These are phyloP conservation scores for Fusarium sp. DNA, from an alignment of 2,329 filamentous ascomycete species.

Conservation along the genomic window DNA sequence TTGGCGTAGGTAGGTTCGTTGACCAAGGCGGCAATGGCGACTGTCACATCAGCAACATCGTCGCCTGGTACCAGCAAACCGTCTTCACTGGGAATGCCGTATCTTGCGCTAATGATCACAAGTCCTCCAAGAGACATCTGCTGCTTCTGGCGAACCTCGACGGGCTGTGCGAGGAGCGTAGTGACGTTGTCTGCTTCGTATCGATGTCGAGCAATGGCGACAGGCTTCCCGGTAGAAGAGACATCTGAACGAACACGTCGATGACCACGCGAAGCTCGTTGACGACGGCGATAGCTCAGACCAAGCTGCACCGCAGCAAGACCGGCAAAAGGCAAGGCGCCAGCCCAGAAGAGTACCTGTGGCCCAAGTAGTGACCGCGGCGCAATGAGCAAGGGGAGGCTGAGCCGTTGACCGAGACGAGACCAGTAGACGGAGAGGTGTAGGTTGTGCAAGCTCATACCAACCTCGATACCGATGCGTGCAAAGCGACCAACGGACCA, in stretches of 20 bases:
- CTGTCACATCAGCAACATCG: slow-evolving; percentile 63
- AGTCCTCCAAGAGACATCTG: slow-evolving; percentile 54
- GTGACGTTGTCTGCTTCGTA: slow-evolving; percentile 60
- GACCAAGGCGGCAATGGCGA: slow-evolving; percentile 61
- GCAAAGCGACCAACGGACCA: slow-evolving; percentile 56
- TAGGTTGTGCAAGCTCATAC: slow-evolving; percentile 55
- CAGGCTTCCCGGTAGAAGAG: slow-evolving; percentile 31
- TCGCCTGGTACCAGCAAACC: slow-evolving; percentile 51
- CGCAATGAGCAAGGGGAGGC: slow-evolving; percentile 58
- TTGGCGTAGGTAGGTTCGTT: slow-evolving; percentile 43
- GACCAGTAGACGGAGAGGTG: slow-evolving; percentile 62
- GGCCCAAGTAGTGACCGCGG: slow-evolving; percentile 45
- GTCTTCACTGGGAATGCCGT: slow-evolving; percentile 54
- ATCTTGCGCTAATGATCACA: slow-evolving; percentile 63
- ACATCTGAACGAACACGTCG: slow-evolving; percentile 17
- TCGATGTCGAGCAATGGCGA: slow-evolving; percentile 51
- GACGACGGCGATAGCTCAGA: slow-evolving; percentile 30
- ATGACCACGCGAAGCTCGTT: slow-evolving; percentile 11
- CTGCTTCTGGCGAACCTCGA: slow-evolving; percentile 55
- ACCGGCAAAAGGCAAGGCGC: slow-evolving; percentile 55
- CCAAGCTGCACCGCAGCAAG: slow-evolving; percentile 54
- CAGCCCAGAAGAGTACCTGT: slow-evolving; percentile 54
- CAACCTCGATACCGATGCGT: slow-evolving; percentile 59
- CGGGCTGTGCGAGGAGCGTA: slow-evolving; percentile 56
- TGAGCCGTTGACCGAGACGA: slow-evolving; percentile 58